These are phyloP conservation scores for Scedosporium apiospermum DNA, from an alignment of 2,329 filamentous ascomycete species.

Conservation along the genomic window DNA sequence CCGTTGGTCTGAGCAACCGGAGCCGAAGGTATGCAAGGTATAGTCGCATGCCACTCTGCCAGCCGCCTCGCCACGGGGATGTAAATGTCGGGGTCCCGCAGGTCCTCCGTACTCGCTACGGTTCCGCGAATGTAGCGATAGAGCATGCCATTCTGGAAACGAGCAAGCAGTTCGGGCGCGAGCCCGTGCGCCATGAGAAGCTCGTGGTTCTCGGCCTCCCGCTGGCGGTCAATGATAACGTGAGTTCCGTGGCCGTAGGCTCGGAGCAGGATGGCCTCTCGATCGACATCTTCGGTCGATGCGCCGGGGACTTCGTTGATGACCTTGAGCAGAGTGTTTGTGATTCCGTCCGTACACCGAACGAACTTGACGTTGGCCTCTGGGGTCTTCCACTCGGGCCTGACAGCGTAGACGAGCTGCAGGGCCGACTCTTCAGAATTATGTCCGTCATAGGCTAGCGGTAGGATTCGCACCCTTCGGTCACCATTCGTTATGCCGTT, in stretches of 20 bases:
- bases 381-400: slow-evolving; percentile 70
- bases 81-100: slow-evolving; percentile 68
- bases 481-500: slow-evolving; percentile 15
- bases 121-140: slow-evolving; percentile 83
- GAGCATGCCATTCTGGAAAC: slow-evolving; percentile 92
- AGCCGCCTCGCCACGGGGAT: slow-evolving; percentile 74
- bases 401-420: slow-evolving; percentile 66
- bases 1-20: slow-evolving; percentile 14
- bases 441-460: slow-evolving; percentile 66
- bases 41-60: slow-evolving; percentile 83
- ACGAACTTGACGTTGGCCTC: slow-evolving; percentile 73
- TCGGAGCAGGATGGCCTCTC: slow-evolving; percentile 76
- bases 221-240: slow-evolving; percentile 89
- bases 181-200: slow-evolving; percentile 75
- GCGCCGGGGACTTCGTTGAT: slow-evolving; percentile 57
- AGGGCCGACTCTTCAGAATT: slow-evolving; percentile 73
- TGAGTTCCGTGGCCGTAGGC: slow-evolving; percentile 94
- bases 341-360: slow-evolving; percentile 95
- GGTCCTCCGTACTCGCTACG: slow-evolving; percentile 70
- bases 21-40: slow-evolving; percentile 43
- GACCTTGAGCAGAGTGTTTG: slow-evolving; percentile 83
- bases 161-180: slow-evolving; percentile 77
- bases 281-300: slow-evolving; percentile 66
- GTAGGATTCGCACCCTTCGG: slow-evolving; percentile 52
- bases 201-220: slow-evolving; percentile 72